phyloP scores from a whole-genome alignment of 1,284 basidiomycete genomes.

The Ganoderma leucocontextum region DNA sequence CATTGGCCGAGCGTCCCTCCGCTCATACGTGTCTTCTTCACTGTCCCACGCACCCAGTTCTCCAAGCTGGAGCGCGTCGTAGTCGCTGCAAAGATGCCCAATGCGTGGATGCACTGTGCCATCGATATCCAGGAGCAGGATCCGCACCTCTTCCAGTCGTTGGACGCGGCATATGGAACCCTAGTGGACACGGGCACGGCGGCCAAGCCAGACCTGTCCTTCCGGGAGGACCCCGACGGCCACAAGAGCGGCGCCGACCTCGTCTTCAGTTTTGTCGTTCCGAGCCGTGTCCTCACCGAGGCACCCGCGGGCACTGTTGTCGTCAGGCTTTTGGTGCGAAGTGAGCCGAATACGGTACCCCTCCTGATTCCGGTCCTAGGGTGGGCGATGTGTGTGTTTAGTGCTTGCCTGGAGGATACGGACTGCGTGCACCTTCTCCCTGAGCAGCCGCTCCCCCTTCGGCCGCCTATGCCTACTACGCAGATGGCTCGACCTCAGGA shows the following conservation, averaged over 20 bases:
- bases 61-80: constrained; percentile 11
- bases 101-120: constrained; percentile 43
- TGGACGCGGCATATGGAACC: constrained; percentile 45
- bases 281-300: constrained; percentile 38
- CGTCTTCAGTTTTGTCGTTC: constrained; percentile 29
- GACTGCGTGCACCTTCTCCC: neutral
- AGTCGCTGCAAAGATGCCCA: constrained; percentile 19
- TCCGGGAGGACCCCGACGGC: constrained; percentile 46
- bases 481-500: neutral
- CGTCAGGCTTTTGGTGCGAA: neutral
- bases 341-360: constrained; percentile 30
- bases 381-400: neutral
- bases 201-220: constrained; percentile 33
- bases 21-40: constrained; percentile 39
- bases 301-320: neutral
- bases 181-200: constrained; percentile 38
- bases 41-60: constrained; percentile 5
- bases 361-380: constrained; percentile 39
- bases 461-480: neutral
- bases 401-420: neutral
- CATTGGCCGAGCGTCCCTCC: constrained; percentile 43
- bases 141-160: constrained; percentile 40
- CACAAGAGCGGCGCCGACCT: constrained; percentile 34
- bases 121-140: constrained; percentile 28
- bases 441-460: neutral